Base-by-base conservation (phyloP, 495 filamentous ascomycete species). In the Penicillium desertorum region DNA sequence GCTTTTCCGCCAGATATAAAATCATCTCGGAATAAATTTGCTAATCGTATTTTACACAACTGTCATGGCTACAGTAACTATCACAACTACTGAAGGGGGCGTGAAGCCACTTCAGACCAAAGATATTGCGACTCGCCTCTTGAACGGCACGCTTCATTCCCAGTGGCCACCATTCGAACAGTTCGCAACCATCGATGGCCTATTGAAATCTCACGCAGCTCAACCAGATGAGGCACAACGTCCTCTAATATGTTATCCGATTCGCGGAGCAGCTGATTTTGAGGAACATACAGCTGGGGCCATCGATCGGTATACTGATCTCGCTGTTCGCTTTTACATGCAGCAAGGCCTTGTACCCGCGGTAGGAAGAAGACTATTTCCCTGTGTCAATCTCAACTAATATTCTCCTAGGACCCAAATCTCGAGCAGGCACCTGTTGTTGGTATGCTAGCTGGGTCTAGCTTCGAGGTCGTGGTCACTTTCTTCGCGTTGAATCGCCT, bases 401-500 rank as follows among this genome's bases (percentile, higher is more conserved):
- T 36, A 6, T 5, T 25, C 23, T 1, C 34, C 4, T 25, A 69
- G 66, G 59, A 69, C 17, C 63, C 63, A 0, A 45, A 0, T 45
- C 47, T 62, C 0, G 61, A 69, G 16, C 34, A 66, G 41, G 66
- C 66, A 1, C 66, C 66, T n/a, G 75, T 76, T 0, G 69, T 86
- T 23, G 81, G 77, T 3, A 57, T 85, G 16, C 72, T 84, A 2
- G 79, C 75, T 16, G 62, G 68, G 32, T 83, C 82, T 16, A 79
- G 81, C 57, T 65, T 86, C 27, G 81, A 83, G 44, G 84, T 80
- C 52, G 62, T 81, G 7, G 45, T 85, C 36, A 74, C 80, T 2
- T 70, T 83, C 10, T 81, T 84, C 45, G 83, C 82, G 2, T 64
- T 86, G 14, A 75, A 76, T 32, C 77, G 83, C 5, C 69, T 84